Base-by-base conservation (phyloP, 2,329 filamentous ascomycete species). In the Alternaria rosae region DNA sequence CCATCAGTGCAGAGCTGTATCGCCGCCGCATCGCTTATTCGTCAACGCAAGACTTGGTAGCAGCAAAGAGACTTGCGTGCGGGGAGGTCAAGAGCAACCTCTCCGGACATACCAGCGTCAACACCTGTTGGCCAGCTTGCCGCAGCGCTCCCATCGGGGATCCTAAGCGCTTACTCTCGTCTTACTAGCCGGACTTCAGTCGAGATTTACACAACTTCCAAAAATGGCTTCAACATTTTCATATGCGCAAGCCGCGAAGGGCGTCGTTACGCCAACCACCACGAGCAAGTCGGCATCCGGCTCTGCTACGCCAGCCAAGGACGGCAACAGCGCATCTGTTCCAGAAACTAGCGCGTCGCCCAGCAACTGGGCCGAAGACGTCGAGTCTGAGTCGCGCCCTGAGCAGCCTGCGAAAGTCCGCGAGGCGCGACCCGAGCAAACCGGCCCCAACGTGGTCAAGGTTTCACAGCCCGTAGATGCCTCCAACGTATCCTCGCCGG, bases 201-300 rank as follows among this genome's bases (percentile, higher is more conserved):
- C 30, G 55, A 63, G 64, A 61, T 32, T 44, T 56, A 62, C 38
- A 55, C 25, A 38, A 26, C 43, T 61, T 43, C 54, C 61, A 66
- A 61, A 61, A 52, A 79, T 79, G 77, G 73, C 77, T 63, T 67
- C 77, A 43, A 84, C 88, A 32, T 97, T 97, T 79, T 97, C 94
- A 62, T 98, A 98, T 81, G 94, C 94, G 74, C 93, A 97, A 86
- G 94, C 94, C 76, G 94, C 94, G 62, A 95, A 95, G 81, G 93
- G 94, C 75, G 87, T 91, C 73, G 82, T 87, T 58, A 73, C 81
- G 58, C 76, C 80, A 47, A 74, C 82, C 26, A 75, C 78, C 53
- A 73, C 81, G 23, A 81, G 79, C 71, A 85, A 85, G 73, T 76
- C 78, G 20, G 71, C 78, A 11, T 82, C 83, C 21, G 81, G 80